phyloP scores from a whole-genome alignment of 768 basidiomycete species.

The Phaeolepiota aurea region DNA sequence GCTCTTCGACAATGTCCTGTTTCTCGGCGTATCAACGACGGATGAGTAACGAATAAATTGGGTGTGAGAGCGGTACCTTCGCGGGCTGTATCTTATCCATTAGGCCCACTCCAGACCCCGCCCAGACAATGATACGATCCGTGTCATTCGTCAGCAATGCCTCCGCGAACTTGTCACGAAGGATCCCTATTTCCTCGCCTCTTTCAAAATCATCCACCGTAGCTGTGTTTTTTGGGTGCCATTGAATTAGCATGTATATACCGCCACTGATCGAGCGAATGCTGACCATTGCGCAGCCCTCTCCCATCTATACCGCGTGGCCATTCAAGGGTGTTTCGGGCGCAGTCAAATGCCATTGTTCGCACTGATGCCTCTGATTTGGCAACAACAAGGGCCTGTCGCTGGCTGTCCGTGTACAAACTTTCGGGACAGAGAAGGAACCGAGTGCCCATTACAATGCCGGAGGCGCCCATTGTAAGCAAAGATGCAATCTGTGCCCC shows the following conservation, averaged over 20 bases:
- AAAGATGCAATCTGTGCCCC: slow-evolving; percentile 59
- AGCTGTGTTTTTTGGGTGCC: slow-evolving; percentile 21
- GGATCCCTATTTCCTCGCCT: slow-evolving; percentile 32
- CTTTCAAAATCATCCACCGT: slow-evolving; percentile 50
- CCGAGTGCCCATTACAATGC: slow-evolving; percentile 66
- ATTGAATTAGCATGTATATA: slow-evolving; percentile 18
- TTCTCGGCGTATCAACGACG: slow-evolving; percentile 1
- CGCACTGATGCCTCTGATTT: slow-evolving; percentile 38
- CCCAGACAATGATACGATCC: slow-evolving; percentile 55
- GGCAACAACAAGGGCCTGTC: slow-evolving; percentile 41
- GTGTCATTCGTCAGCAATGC: slow-evolving; percentile 36
- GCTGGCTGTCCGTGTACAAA: slow-evolving; percentile 45
- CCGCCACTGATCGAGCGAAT: background rate
- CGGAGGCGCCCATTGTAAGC: slow-evolving; percentile 60
- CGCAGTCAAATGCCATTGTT: slow-evolving; percentile 57
- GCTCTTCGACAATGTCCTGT: slow-evolving; percentile 49
- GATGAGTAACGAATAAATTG: slow-evolving; percentile 4
- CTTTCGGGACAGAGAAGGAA: slow-evolving; percentile 65
- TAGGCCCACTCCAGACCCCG: slow-evolving; percentile 56
- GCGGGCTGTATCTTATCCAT: slow-evolving; percentile 36
- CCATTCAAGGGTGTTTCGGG: slow-evolving; percentile 49
- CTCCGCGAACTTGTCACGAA: slow-evolving; percentile 36
- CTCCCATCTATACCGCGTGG: slow-evolving; percentile 56
- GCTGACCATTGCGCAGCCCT: slow-evolving; percentile 43
- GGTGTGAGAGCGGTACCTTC: too few relatives aligned